Evolutionary conservation across 306 rosid species (phyloP).

Genomic region (Gleditsia sinensis): DNA sequence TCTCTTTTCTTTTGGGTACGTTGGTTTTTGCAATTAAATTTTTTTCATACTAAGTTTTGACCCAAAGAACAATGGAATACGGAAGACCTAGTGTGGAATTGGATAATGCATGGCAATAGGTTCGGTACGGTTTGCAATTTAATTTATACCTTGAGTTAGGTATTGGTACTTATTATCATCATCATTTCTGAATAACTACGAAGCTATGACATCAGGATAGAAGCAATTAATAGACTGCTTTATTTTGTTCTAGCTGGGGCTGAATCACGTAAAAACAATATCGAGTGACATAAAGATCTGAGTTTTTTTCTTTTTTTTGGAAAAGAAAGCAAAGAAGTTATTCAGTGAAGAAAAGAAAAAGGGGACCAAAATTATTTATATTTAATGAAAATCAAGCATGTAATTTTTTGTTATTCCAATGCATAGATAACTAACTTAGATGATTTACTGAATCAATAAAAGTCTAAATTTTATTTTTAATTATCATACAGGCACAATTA

Average conservation of each 20-base stretch:
- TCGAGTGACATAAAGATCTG: not conserved
- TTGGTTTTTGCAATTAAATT: not conserved
- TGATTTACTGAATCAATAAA: not conserved
- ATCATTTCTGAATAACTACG: not conserved
- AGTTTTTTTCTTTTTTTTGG: no score
- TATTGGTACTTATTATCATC: not conserved
- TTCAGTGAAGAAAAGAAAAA: constrained; percentile 29
- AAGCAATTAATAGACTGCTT: not conserved
- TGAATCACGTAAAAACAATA: not conserved
- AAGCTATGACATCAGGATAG: not conserved
- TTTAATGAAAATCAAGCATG: not conserved
- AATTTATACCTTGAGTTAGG: not conserved
- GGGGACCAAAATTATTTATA: not conserved
- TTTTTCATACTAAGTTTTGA: not conserved
- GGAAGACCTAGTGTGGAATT: not conserved
- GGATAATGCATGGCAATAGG: not conserved
- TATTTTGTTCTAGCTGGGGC: not conserved
- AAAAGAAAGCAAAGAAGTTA: not conserved
- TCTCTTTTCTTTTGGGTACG: constrained; percentile 89
- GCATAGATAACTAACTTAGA: not conserved
- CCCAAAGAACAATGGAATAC: no score
- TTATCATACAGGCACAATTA: not conserved
- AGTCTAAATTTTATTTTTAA: not conserved
- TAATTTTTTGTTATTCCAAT: not conserved
- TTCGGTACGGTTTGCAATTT: not conserved